Evolutionary conservation across 176 grass and related monocot genomes (phyloP), one percentile per base, ranked within the genome.

Genomic region (Typha latifolia): DNA sequence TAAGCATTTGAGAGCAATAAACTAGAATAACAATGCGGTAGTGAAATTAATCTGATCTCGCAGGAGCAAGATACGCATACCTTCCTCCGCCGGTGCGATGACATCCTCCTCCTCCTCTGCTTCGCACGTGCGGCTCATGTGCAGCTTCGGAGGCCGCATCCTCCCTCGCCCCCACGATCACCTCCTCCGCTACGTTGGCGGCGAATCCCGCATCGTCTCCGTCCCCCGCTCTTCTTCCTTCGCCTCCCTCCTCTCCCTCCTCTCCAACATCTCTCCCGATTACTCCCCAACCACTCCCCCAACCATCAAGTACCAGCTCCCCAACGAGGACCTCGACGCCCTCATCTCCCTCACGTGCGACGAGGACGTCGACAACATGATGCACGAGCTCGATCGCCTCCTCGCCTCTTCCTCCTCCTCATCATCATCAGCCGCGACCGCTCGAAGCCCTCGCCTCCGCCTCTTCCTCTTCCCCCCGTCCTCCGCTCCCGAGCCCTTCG

Each of bases 321-420:
- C 70, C 22, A 20, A 62, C 59, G 70, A 73, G 56, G 70, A 73
- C 37, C 70, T 73, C 37, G 70, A 73, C 20, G 59, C 70, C 57
- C 70, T 73, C 57, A 62, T 73, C 19, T 73, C 70, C 21, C 37
- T 73, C 70, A 63, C 70, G 37, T 73, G 56, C 59, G 70, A 73
- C 70, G 70, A 73, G 22, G 70, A 73, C 70, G 70, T 73, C 13
- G 70, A 73, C 32, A 73, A 73, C 56, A 73, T 73, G 70, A 62
- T 73, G 52, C 56, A 73, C 70, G 70, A 73, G 57, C 47, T 49
- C 70, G 70, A 73, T 24, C 70, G 70, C 57, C 70, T 73, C 57
- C 20, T 21, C 11, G 21, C 53, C 53, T 59, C 53, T 18, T 59
- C 51, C 1, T 53, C 51, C 13, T 55, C 51, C 4, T 53, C 51